phyloP scores from a whole-genome alignment of 139 green algal species.

The Pleodorina starrii region DNA sequence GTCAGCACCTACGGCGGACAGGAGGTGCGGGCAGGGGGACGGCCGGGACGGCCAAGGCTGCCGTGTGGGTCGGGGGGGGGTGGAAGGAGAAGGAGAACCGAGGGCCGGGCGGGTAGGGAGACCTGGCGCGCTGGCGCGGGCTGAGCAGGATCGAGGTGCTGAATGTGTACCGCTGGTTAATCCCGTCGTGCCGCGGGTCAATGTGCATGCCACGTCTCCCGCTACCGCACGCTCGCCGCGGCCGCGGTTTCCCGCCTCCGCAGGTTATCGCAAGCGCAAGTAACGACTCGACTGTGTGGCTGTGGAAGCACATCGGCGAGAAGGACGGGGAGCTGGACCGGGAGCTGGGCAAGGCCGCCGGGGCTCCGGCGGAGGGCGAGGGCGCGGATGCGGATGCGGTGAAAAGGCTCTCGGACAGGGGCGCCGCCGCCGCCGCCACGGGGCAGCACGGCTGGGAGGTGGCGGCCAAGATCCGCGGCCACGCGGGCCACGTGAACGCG shows the following conservation, averaged over 20 bases:
- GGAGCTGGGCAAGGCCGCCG: neutral
- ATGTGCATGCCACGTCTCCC: neutral
- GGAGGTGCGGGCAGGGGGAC: neutral
- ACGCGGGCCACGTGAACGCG: constrained; percentile 25
- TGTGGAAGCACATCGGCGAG: constrained; percentile 1
- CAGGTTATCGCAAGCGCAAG: constrained; percentile 25
- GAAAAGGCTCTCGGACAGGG: neutral
- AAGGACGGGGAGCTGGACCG: neutral
- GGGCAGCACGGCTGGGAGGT: neutral
- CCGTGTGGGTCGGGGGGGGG: neutral
- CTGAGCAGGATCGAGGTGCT: no score
- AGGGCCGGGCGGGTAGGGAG: no score
- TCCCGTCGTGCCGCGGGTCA: no score
- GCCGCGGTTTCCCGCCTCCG: no score
- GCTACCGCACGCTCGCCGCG: no score
- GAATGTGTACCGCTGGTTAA: no score
- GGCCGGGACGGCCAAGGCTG: neutral
- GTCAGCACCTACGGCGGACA: constrained; percentile 1
- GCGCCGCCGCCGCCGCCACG: neutral
- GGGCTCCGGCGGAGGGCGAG: neutral
- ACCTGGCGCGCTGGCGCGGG: no score
- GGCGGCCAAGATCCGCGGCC: constrained; percentile 24
- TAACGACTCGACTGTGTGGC: constrained; percentile 38
- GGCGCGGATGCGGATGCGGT: neutral
- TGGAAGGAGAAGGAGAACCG: no score